These are phyloP conservation scores for Aspergillus heteromorphus DNA, from an alignment of 495 filamentous ascomycete species.

Conservation along the genomic window DNA sequence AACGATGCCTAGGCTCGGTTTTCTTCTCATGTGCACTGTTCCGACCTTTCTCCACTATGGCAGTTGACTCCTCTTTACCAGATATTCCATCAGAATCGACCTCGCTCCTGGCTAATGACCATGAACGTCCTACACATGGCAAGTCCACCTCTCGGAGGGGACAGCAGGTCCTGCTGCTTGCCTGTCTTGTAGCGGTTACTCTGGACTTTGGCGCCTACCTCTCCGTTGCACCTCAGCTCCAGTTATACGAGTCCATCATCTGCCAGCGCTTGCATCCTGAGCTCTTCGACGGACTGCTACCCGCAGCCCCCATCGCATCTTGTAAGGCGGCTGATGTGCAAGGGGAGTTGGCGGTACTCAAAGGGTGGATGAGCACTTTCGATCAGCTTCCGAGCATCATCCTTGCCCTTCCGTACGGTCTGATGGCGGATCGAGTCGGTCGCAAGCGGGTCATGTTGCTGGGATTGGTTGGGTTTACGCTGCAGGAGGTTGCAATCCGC, in stretches of 20 bases:
- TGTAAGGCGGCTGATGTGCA: constrained; percentile 4
- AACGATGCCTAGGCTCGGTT: neutral
- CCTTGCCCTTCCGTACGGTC: constrained; percentile 4
- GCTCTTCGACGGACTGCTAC: neutral
- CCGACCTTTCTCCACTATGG: neutral
- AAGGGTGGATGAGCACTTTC: constrained; percentile 4
- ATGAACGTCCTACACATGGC: neutral
- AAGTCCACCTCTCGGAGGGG: neutral
- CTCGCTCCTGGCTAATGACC: neutral
- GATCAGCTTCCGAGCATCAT: constrained; percentile 2
- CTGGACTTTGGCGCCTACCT: constrained; percentile 7
- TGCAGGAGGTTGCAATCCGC: constrained; percentile 5
- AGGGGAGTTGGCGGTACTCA: neutral
- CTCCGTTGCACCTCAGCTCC: constrained; percentile 7
- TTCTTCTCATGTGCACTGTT: neutral
- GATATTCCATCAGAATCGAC: neutral
- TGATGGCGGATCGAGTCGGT: constrained; percentile 7
- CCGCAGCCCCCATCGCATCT: neutral
- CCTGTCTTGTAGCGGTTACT: constrained; percentile 2
- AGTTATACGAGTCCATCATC: constrained; percentile 7
- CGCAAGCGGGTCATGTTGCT: neutral
- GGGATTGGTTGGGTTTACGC: neutral
- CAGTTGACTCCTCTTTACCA: neutral
- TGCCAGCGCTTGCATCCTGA: constrained; percentile 6
- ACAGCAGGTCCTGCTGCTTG: neutral